These are phyloP conservation scores for Erigeron philadelphicus DNA, from an alignment of 140 eudicot genomes.

Conservation along the genomic window DNA sequence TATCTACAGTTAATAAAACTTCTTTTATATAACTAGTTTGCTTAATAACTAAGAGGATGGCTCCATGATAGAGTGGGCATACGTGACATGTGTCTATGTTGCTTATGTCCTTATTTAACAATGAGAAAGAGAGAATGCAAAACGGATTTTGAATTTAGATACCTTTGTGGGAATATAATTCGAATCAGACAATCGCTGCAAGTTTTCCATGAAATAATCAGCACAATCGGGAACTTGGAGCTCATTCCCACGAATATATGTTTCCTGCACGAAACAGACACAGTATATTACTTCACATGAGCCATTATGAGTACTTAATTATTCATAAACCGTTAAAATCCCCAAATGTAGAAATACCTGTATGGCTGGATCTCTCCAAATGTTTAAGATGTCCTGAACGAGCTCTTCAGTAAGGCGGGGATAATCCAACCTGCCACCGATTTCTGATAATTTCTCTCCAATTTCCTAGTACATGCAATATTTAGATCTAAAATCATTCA, in stretches of 20 bases:
- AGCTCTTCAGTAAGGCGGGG: slow-evolving; percentile 79
- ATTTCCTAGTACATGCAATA: slow-evolving; percentile 47
- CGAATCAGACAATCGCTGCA: slow-evolving; percentile 68
- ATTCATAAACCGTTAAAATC: background rate
- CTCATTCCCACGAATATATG: slow-evolving; percentile 82
- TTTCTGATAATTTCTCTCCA: slow-evolving; percentile 89
- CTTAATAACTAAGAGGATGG: background rate
- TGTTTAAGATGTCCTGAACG: slow-evolving; percentile 60
- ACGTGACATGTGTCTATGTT: slow-evolving; percentile 11
- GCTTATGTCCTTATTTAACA: background rate
- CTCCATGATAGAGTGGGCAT: slow-evolving; percentile 18
- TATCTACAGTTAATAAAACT: slow-evolving; percentile 1
- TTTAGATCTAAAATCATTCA: background rate
- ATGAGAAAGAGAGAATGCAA: slow-evolving; percentile 1
- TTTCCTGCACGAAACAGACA: slow-evolving; percentile 52
- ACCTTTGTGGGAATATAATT: slow-evolving; percentile 96
- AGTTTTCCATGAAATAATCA: slow-evolving; percentile 77
- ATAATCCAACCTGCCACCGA: slow-evolving; percentile 80
- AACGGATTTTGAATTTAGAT: background rate
- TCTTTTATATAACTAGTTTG: background rate
- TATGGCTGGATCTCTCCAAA: slow-evolving; percentile 90
- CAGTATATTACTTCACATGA: slow-evolving; percentile 17
- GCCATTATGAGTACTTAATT: slow-evolving; percentile 1
- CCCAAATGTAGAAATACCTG: slow-evolving; percentile 44
- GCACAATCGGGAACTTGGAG: slow-evolving; percentile 98